Evolutionary conservation across 2,329 filamentous ascomycete genomes (phyloP).

Genomic region (Calonectria ilicicola): DNA sequence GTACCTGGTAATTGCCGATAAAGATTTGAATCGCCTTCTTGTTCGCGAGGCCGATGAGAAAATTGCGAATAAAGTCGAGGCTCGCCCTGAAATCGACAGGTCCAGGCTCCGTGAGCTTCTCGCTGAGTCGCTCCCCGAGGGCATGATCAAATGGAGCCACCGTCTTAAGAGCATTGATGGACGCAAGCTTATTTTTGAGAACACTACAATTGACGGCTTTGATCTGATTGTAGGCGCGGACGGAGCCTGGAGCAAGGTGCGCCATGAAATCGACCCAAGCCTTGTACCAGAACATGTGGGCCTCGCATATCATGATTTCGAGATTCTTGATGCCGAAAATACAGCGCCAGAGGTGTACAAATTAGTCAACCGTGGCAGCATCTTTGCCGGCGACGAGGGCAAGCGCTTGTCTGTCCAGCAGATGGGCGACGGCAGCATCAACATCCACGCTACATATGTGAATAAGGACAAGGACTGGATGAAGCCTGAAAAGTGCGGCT

Average conservation of each 20-base stretch:
- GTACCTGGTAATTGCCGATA: conserved; percentile 59
- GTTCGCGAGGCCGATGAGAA: conserved; percentile 39
- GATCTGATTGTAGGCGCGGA: conserved; percentile 53
- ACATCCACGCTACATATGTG: conserved; percentile 52
- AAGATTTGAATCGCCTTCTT: conserved; percentile 50
- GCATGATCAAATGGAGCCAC: conserved; percentile 59
- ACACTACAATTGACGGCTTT: conserved; percentile 50
- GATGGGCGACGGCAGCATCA: conserved; percentile 62
- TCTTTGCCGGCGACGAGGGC: conserved; percentile 58
- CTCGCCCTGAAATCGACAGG: conserved; percentile 67
- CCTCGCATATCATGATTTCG: conserved; percentile 56
- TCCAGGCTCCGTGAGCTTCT: conserved; percentile 57
- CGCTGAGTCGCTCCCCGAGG: conserved; percentile 57
- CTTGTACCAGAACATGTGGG: conserved; percentile 59
- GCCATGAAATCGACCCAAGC: conserved; percentile 47
- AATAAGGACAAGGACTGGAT: conserved; percentile 54
- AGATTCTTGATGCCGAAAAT: conserved; percentile 54
- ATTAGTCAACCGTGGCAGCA: conserved; percentile 59
- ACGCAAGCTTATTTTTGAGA: conserved; percentile 52
- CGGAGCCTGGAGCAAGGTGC: conserved; percentile 53
- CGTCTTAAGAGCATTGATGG: conserved; percentile 54
- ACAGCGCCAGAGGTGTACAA: conserved; percentile 57
- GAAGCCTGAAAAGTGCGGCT: conserved; percentile 53
- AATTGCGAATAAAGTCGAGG: conserved; percentile 40
- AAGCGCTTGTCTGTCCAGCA: conserved; percentile 53